These are phyloP conservation scores for Willaertia magna DNA, from an alignment of 208 protist genomes.

Conservation along the genomic window DNA sequence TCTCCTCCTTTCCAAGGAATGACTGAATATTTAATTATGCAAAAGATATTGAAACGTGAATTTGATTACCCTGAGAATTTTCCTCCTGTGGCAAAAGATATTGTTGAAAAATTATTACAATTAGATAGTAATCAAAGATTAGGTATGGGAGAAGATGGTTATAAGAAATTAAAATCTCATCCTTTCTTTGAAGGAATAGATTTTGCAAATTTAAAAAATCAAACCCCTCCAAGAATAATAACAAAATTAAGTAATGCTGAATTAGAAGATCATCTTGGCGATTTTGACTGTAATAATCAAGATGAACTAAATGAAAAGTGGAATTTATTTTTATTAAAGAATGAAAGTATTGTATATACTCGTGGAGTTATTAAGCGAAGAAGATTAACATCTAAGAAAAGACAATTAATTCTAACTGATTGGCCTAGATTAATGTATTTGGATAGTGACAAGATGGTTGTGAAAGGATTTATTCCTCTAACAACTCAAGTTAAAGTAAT, in stretches of 20 bases:
- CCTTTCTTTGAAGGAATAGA: constrained; percentile 21
- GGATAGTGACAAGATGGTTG: background rate
- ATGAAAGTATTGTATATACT: background rate
- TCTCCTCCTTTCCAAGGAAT: constrained; percentile 16
- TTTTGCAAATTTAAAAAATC: constrained; percentile 4
- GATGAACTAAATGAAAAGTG: background rate
- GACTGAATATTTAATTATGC: constrained; percentile 15
- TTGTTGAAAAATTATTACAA: constrained; percentile 11
- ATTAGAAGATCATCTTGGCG: background rate
- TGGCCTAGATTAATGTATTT: constrained; percentile 12
- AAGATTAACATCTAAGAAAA: constrained; percentile 16
- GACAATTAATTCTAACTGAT: constrained; percentile 13
- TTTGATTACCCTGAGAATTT: constrained; percentile 17
- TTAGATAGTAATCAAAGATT: constrained; percentile 6
- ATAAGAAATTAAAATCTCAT: constrained; percentile 18
- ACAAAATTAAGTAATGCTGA: background rate
- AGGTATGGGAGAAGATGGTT: constrained; percentile 6
- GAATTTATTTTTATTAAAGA: background rate
- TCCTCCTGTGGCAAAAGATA: constrained; percentile 4
- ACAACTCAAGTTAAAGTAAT: background rate
- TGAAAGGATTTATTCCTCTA: constrained; percentile 3
- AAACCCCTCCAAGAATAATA: background rate
- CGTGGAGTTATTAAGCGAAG: background rate
- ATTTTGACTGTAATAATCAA: background rate
- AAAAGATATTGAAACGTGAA: constrained; percentile 16